phyloP scores from a whole-genome alignment of 331 rosid genomes.

The Acacia concinna region DNA sequence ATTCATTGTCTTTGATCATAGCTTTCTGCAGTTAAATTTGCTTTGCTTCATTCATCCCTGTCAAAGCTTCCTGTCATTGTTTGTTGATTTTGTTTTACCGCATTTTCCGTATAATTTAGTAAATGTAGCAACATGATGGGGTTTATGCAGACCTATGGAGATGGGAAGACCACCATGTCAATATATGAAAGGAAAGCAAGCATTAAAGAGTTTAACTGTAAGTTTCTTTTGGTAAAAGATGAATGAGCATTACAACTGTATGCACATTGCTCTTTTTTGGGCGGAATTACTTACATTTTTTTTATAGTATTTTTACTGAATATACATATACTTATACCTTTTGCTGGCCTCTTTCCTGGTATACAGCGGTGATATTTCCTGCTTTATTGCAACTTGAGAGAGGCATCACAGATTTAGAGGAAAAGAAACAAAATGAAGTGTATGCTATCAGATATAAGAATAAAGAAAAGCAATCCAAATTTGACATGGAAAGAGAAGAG shows the following conservation, averaged over 20 bases:
- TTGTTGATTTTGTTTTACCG: conserved; percentile 12
- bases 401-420: conserved; percentile 87
- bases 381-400: conserved; percentile 85
- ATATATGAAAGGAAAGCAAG: conserved; percentile 87
- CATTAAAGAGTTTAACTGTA: conserved; percentile 79
- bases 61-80: not conserved
- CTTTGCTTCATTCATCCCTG: not conserved
- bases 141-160: conserved; percentile 67
- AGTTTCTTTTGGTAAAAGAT: conserved; percentile 35
- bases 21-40: conserved; percentile 12
- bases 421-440: conserved; percentile 75
- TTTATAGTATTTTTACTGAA: conserved; percentile 1
- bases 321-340: not conserved
- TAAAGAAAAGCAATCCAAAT: conserved; percentile 55
- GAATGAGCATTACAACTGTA: conserved; percentile 7
- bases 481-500: conserved; percentile 81
- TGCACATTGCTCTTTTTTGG: not conserved
- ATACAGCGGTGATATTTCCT: conserved; percentile 79
- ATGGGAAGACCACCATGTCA: conserved; percentile 83
- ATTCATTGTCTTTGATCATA: not conserved
- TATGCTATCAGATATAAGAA: conserved; percentile 53
- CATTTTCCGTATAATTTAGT: conserved; percentile 21
- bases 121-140: conserved; percentile 30
- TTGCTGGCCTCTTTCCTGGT: conserved; percentile 7
- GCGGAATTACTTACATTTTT: conserved; percentile 1